Percentiles rank a stretch among this genome's conserved stretches.
Conservation (phyloP, 106 monocot genomes). For the Chionographis japonica region DNA sequence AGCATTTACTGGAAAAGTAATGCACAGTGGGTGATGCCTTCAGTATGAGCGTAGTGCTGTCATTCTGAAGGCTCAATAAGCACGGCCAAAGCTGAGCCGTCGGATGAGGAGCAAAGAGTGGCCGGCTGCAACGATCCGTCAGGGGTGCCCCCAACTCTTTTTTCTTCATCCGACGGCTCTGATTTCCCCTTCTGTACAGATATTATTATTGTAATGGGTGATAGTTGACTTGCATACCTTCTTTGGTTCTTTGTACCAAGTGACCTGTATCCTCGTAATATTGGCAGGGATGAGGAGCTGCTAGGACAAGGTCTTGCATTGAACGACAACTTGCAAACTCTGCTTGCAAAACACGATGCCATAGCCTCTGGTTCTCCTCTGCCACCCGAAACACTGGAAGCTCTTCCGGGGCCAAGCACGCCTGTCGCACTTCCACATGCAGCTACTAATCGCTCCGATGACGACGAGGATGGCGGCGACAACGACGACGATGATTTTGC, state of each 20-base stretch:
- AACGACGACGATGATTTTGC: constrained; percentile 67
- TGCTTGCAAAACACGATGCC: constrained; percentile 63
- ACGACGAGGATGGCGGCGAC: constrained; percentile 29
- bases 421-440: constrained; percentile 5
- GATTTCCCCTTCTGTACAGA: too few species aligned
- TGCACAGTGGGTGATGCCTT: too few species aligned
- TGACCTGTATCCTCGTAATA: neutral
- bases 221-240: too few species aligned
- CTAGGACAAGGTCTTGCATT: constrained; percentile 63
- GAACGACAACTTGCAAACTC: constrained; percentile 72
- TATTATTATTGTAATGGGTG: too few species aligned
- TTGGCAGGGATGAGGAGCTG: constrained; percentile 73
- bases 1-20: too few species aligned
- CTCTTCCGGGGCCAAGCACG: constrained; percentile 10
- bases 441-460: constrained; percentile 5
- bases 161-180: too few species aligned
- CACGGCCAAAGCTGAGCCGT: too few species aligned
- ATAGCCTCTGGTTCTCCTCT: constrained; percentile 62
- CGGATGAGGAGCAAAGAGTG: too few species aligned
- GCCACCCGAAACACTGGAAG: constrained; percentile 28
- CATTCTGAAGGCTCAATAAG: too few species aligned
- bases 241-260: neutral
- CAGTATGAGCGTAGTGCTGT: too few species aligned
- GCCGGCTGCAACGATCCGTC: too few species aligned
- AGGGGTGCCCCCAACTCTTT: too few species aligned